phyloP scores from a whole-genome alignment of 140 eudicot genomes.

The Flaveria floridana region DNA sequence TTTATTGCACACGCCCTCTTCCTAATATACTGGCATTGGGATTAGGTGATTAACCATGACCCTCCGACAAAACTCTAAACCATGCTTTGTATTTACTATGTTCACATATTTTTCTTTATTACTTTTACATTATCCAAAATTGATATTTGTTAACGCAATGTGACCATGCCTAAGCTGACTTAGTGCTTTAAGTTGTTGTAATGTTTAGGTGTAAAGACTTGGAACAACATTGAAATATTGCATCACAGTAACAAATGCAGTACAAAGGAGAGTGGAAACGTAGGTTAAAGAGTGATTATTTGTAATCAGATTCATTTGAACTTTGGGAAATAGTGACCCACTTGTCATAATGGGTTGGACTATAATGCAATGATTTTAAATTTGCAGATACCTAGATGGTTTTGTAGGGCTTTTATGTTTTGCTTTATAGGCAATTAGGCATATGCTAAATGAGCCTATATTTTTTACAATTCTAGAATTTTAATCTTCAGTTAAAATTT shows the following conservation, averaged over 20 bases:
- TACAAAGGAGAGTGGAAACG: neutral
- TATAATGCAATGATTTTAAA: neutral
- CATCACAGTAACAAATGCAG: neutral
- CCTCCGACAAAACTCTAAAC: neutral
- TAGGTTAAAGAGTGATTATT: neutral
- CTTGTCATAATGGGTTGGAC: neutral
- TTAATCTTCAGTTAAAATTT: neutral
- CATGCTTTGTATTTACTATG: neutral
- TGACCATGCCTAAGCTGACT: neutral
- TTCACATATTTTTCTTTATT: conserved; percentile 10
- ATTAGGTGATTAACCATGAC: conserved; percentile 54
- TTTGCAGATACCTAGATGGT: neutral
- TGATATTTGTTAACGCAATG: neutral
- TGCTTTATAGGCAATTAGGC: neutral
- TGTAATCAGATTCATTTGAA: neutral
- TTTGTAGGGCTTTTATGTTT: neutral
- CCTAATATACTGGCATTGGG: conserved; percentile 92
- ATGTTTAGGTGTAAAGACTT: neutral
- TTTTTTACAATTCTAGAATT: neutral
- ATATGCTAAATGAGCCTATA: neutral
- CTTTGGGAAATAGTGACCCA: neutral
- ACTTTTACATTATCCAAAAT: conserved; percentile 16
- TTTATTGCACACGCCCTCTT: conserved; percentile 96
- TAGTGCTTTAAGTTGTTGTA: neutral
- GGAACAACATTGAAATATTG: neutral